Conservation (phyloP, 2,329 filamentous ascomycete species). For the Aureobasidium sp. region DNA sequence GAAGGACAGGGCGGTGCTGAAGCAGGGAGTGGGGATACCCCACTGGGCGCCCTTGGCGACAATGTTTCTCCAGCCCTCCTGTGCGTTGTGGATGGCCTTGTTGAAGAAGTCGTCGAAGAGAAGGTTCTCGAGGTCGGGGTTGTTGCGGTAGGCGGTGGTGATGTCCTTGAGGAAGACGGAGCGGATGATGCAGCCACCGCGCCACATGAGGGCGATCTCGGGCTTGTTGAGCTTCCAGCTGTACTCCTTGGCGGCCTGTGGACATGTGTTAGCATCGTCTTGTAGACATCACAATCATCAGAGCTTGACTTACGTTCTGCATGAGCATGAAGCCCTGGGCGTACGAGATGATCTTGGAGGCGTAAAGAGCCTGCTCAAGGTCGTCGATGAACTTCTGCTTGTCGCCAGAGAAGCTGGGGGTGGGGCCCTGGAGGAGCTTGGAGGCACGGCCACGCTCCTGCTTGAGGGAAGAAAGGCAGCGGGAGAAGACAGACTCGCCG, state of each 20-base stretch:
- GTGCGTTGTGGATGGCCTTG: slow-evolving; percentile 94
- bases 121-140: slow-evolving; percentile 94
- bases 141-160: slow-evolving; percentile 87
- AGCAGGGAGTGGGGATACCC: slow-evolving; percentile 91
- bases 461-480: slow-evolving; percentile 93
- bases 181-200: slow-evolving; percentile 98
- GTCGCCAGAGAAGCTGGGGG: slow-evolving; percentile 76
- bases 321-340: slow-evolving; percentile 99
- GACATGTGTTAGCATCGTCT: slow-evolving; percentile 20
- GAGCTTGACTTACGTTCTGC: slow-evolving; percentile 64
- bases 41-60: slow-evolving; percentile 86
- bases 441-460: slow-evolving; percentile 79
- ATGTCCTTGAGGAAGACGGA: slow-evolving; percentile 99
- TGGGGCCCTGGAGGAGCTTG: slow-evolving; percentile 66
- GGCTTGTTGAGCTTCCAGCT: slow-evolving; percentile 99
- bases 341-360: slow-evolving; percentile 99
- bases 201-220: slow-evolving; percentile 99
- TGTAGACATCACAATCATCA: not conserved
- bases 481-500: slow-evolving; percentile 89
- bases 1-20: slow-evolving; percentile 95
- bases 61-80: slow-evolving; percentile 80
- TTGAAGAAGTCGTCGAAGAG: slow-evolving; percentile 99
- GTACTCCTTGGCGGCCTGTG: slow-evolving; percentile 90
- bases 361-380: slow-evolving; percentile 97
- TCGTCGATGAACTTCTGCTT: slow-evolving; percentile 90